These are phyloP conservation scores for Rhynchospora breviuscula DNA, from an alignment of 176 grass and related monocot genomes.

Conservation along the genomic window DNA sequence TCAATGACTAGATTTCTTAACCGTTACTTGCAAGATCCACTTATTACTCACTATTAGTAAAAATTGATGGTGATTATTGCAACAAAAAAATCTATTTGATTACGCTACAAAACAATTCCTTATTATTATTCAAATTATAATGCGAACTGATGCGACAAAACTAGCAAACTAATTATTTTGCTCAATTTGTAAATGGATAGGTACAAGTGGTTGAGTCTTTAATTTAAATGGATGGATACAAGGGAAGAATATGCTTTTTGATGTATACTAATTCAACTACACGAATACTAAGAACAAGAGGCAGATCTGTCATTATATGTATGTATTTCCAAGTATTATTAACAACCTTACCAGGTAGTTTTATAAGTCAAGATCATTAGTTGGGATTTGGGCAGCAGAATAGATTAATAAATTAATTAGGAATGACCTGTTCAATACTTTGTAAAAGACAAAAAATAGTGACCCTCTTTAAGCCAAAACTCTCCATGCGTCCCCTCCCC, in stretches of 20 bases:
- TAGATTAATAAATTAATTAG: not conserved
- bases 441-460: not conserved
- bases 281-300: not conserved
- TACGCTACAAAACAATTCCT: not conserved
- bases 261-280: too few species aligned
- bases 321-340: not conserved
- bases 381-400: not conserved
- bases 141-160: too few species aligned
- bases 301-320: not conserved
- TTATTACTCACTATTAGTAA: not conserved
- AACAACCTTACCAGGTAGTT: not conserved
- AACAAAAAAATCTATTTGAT: not conserved
- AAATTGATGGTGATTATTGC: not conserved
- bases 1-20: not conserved
- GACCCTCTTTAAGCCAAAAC: not conserved
- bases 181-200: too few species aligned
- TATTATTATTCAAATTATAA: too few species aligned
- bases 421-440: not conserved
- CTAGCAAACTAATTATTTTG: too few species aligned
- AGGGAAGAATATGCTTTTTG: too few species aligned
- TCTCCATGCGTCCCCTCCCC: not conserved
- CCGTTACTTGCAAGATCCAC: too few species aligned
- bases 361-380: slow-evolving; percentile 10
- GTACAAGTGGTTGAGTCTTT: too few species aligned
- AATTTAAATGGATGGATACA: too few species aligned